Percentiles rank a stretch among this genome's conserved stretches.
These are phyloP conservation scores for Torulaspora quercuum DNA, from an alignment of 805 yeast species.

Conservation along the genomic window DNA sequence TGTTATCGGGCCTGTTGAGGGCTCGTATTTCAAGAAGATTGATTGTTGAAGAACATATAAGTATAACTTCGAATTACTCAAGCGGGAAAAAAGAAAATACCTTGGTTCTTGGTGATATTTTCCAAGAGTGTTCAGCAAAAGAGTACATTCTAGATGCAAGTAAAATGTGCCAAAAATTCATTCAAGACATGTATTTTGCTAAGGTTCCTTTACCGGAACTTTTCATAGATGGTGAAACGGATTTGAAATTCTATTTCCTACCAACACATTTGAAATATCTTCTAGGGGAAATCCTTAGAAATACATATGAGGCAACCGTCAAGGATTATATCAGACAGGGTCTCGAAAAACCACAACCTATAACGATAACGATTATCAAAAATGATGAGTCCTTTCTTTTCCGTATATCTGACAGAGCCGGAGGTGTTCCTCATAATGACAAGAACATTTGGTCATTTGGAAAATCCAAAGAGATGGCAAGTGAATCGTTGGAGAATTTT, in stretches of 20 bases:
- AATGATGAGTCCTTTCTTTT: slow-evolving; percentile 65
- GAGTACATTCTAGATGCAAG: slow-evolving; percentile 61
- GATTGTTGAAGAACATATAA: slow-evolving; percentile 85
- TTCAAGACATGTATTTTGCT: slow-evolving; percentile 50
- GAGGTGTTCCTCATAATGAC: slow-evolving; percentile 65
- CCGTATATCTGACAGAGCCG: slow-evolving; percentile 85
- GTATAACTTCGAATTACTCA: slow-evolving; percentile 64
- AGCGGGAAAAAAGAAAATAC: slow-evolving; percentile 40
- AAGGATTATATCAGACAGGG: slow-evolving; percentile 41
- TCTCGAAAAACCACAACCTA: slow-evolving; percentile 56
- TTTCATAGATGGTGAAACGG: slow-evolving; percentile 66
- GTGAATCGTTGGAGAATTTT: slow-evolving; percentile 58
- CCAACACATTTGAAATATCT: slow-evolving; percentile 82
- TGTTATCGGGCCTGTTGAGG: slow-evolving; percentile 73
- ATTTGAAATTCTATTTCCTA: slow-evolving; percentile 73
- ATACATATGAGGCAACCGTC: slow-evolving; percentile 79
- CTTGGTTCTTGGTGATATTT: slow-evolving; percentile 74
- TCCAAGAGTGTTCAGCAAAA: slow-evolving; percentile 70
- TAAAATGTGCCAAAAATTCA: slow-evolving; percentile 47
- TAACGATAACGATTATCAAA: slow-evolving; percentile 69
- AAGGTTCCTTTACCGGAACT: slow-evolving; percentile 66
- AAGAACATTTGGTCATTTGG: slow-evolving; percentile 82
- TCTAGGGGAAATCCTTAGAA: slow-evolving; percentile 82
- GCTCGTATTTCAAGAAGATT: slow-evolving; percentile 87
- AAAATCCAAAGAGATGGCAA: slow-evolving; percentile 58